Evolutionary conservation across 768 basidiomycete species (phyloP), one percentile per base, ranked within the genome.

Genomic region (Stropharia rugosoannulata): DNA sequence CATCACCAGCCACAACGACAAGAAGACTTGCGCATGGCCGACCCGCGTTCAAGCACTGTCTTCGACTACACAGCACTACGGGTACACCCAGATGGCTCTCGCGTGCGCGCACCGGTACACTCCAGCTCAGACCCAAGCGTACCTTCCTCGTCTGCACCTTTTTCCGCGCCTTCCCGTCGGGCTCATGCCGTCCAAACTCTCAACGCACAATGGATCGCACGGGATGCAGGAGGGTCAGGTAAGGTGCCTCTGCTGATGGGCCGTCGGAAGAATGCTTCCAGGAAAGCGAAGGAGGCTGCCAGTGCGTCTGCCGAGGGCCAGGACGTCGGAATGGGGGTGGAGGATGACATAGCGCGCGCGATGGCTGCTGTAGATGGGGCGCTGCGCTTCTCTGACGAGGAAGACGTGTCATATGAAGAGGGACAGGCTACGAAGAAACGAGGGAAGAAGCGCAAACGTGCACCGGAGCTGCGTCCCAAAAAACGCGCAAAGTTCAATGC

Each of bases 61-160:
- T 85, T 83, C 66, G 89, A 90, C 64, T 76, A 82, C 36, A 75
- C 87, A 0, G 76, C 79, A 41, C 80, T 89, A n/a, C 80, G 85
- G 35, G 66, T 90, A 3, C 86, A 83, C 56, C 79, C 81, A 18
- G 81, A 87, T 62, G 87, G 86, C 5, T 76, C 76, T 19, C 83
- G 87, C 39, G 83, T 88, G 29, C 29, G 29, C 29, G 9, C 9
- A 32, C 29, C 2, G 9, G 29, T 10, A 7, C 2, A 3, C 29
- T 2, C 29, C 5, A 32, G 29, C 6, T 3, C 29, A 32, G 29
- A 32, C 9, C 29, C 29, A 7, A 6, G 6, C 29, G 29, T 10
- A 10, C 29, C 29, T 32, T 32, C 29, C 5, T 32, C 29, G 29
- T 32, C 29, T 32, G 9, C 29, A 32, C 3, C 29, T 32, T 32